Conservation (phyloP, 2,329 filamentous ascomycete species). For the Mariannaea sp. region DNA sequence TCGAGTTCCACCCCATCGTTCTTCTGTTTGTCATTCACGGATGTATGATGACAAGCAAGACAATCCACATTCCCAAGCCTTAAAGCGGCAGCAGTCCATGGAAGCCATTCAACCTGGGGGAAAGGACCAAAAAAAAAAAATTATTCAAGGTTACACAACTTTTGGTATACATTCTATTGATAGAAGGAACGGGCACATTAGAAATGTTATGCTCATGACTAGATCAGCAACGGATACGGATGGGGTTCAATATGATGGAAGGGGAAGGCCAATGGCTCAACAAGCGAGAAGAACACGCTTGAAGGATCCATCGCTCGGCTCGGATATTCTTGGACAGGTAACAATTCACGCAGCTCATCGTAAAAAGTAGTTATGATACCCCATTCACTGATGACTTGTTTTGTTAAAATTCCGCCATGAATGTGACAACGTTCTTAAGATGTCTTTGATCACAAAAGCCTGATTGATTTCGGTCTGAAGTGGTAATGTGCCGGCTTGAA, state of each 20-base stretch:
- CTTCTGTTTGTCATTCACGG: conserved; percentile 85
- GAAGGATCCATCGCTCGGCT: not conserved
- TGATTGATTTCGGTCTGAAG: too few relatives aligned
- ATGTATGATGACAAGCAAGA: conserved; percentile 94
- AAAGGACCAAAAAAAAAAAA: conserved; percentile 5
- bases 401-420: too few relatives aligned
- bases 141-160: not conserved
- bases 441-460: too few relatives aligned
- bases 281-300: not conserved
- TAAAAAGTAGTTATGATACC: conserved; percentile 1
- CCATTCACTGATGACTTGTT: not conserved
- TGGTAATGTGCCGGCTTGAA: too few relatives aligned
- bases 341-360: conserved; percentile 2
- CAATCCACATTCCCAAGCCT: conserved; percentile 91
- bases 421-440: too few relatives aligned
- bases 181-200: not conserved
- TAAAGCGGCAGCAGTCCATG: conserved; percentile 41
- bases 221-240: not conserved
- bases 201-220: not conserved
- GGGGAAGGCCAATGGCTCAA: not conserved
- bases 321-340: conserved; percentile 1
- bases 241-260: conserved; percentile 1
- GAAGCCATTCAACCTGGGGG: conserved; percentile 25
- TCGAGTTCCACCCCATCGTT: conserved; percentile 86
- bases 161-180: not conserved